Conservation (phyloP, 75 land plant genomes). For the Sequoiadendron giganteum region DNA sequence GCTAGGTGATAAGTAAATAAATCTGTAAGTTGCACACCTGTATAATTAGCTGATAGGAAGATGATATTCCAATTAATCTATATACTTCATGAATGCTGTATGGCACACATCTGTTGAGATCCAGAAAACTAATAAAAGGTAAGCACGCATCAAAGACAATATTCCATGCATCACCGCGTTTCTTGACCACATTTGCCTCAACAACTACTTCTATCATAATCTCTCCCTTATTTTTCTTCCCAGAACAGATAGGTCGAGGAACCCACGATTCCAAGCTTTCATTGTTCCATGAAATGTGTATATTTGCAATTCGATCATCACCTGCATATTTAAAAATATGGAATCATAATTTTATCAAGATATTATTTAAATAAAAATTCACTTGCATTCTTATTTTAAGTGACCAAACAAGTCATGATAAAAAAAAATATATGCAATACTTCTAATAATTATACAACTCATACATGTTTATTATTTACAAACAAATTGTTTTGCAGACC, state of each 20-base stretch:
- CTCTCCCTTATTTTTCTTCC: conserved; percentile 47
- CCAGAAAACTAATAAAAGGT: conserved; percentile 66
- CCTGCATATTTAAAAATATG: conserved; percentile 48
- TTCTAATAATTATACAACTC: neutral
- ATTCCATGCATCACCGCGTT: conserved; percentile 81
- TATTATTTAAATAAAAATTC: neutral
- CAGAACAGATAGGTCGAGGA: conserved; percentile 13
- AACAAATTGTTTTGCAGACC: neutral
- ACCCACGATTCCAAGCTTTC: conserved; percentile 50
- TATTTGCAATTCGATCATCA: conserved; percentile 56
- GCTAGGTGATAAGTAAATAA: neutral
- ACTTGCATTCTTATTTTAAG: neutral
- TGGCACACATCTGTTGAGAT: conserved; percentile 74
- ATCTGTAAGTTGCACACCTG: conserved; percentile 43
- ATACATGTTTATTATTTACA: neutral
- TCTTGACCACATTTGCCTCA: conserved; percentile 35
- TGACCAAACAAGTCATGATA: neutral
- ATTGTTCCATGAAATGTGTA: conserved; percentile 52
- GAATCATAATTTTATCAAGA: neutral
- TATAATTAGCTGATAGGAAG: conserved; percentile 62
- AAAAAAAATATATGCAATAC: neutral
- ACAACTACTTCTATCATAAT: conserved; percentile 61
- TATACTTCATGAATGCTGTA: conserved; percentile 76
- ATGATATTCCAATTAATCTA: conserved; percentile 73
- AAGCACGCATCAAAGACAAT: conserved; percentile 57